phyloP scores from a whole-genome alignment of 169 alveolate genomes.

The Neospora caninum region DNA sequence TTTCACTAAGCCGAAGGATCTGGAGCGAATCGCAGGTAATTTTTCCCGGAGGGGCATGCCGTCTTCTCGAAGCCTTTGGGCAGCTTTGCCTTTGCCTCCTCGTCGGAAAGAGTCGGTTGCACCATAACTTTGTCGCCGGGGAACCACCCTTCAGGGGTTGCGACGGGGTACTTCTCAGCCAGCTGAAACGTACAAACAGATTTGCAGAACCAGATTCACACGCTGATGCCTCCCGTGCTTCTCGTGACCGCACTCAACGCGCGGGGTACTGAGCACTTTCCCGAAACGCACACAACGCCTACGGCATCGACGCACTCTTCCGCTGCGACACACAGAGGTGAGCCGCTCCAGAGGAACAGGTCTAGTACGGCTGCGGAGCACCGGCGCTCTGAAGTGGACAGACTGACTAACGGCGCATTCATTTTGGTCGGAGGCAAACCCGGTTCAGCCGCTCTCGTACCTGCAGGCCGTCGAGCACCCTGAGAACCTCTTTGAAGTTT shows the following conservation, averaged over 20 bases:
- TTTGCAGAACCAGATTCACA: not conserved
- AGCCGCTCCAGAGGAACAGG: too few relatives aligned
- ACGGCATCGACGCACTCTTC: too few relatives aligned
- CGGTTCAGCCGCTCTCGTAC: not conserved
- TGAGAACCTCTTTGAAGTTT: conserved; percentile 76
- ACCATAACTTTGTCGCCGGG: conserved; percentile 72
- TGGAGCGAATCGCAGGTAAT: conserved; percentile 59
- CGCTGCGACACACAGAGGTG: too few relatives aligned
- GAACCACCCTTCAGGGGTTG: conserved; percentile 79
- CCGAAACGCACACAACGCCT: too few relatives aligned
- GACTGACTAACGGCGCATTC: too few relatives aligned
- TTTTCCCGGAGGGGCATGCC: conserved; percentile 66
- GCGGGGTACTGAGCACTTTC: too few relatives aligned
- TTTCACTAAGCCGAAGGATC: conserved; percentile 43
- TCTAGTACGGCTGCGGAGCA: too few relatives aligned
- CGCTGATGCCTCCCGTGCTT: too few relatives aligned
- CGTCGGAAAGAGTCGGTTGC: conserved; percentile 68
- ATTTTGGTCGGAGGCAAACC: too few relatives aligned
- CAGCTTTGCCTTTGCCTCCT: conserved; percentile 64
- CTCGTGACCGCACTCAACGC: too few relatives aligned
- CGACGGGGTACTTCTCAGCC: conserved; percentile 72
- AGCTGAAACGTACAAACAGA: conserved; percentile 35
- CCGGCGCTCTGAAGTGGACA: too few relatives aligned
- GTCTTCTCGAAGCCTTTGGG: conserved; percentile 69
- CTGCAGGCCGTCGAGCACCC: conserved; percentile 81